Percentiles rank a stretch among this genome's conserved stretches.
phyloP scores from a whole-genome alignment of 2,329 filamentous ascomycete genomes.

The Exophiala lecanii-corni region DNA sequence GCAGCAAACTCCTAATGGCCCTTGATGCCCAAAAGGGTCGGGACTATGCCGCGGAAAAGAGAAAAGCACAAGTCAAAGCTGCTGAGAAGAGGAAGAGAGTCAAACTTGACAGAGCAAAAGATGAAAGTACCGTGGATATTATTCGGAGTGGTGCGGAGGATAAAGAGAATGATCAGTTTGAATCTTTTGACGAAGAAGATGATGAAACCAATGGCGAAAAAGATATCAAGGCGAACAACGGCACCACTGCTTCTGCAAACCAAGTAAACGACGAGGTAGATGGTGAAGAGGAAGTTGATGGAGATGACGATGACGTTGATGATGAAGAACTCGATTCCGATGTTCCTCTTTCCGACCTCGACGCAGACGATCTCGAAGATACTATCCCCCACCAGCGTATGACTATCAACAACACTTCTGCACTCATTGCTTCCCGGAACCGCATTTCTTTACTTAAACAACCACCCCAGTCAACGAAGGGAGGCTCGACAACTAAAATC shows the following conservation, averaged over 20 bases:
- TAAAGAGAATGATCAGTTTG: slow-evolving; percentile 11
- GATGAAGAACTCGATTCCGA: slow-evolving; percentile 76
- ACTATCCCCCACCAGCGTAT: slow-evolving; percentile 85
- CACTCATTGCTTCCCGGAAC: slow-evolving; percentile 72
- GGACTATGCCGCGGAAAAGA: slow-evolving; percentile 72
- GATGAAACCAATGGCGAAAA: slow-evolving; percentile 27
- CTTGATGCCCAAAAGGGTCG: slow-evolving; percentile 56
- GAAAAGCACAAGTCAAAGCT: slow-evolving; percentile 59
- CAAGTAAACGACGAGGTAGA: slow-evolving; percentile 48
- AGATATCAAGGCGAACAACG: neutral
- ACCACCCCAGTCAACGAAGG: slow-evolving; percentile 25
- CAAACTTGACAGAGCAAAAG: slow-evolving; percentile 22
- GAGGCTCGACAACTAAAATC: slow-evolving; percentile 53
- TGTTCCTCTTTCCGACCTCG: slow-evolving; percentile 79
- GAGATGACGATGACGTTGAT: slow-evolving; percentile 48
- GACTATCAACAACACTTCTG: slow-evolving; percentile 94
- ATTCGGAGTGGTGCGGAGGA: neutral
- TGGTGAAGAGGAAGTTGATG: slow-evolving; percentile 59
- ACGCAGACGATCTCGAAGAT: slow-evolving; percentile 78
- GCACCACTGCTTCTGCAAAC: slow-evolving; percentile 33
- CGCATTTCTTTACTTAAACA: slow-evolving; percentile 58
- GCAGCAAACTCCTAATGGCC: slow-evolving; percentile 55
- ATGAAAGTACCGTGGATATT: neutral
- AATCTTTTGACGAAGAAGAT: slow-evolving; percentile 9
- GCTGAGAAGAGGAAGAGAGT: slow-evolving; percentile 43